Percentiles rank a stretch among this genome's conserved stretches.
phyloP scores from a whole-genome alignment of 768 basidiomycete species.

The Tylopilus cervinicoccineus region DNA sequence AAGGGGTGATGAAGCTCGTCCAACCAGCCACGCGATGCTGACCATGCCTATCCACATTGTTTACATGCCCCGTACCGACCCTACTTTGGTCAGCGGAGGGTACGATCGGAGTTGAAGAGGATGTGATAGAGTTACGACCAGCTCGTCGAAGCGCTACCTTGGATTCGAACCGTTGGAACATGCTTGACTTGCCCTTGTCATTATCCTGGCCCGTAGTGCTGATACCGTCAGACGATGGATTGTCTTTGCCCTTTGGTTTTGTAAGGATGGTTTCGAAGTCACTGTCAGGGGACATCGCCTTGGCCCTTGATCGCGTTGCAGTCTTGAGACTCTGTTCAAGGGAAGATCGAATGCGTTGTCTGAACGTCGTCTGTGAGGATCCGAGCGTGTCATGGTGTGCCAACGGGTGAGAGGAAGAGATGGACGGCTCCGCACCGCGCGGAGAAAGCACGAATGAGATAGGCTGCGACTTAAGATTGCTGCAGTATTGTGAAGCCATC shows the following conservation, averaged over 20 bases:
- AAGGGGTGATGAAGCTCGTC: slow-evolving; percentile 60
- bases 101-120: slow-evolving; percentile 38
- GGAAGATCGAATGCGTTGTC: slow-evolving; percentile 55
- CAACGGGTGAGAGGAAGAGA: slow-evolving; percentile 29
- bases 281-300: slow-evolving; percentile 37
- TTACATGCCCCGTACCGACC: slow-evolving; percentile 27
- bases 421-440: slow-evolving; percentile 36
- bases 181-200: slow-evolving; percentile 41
- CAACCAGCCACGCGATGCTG: slow-evolving; percentile 49
- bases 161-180: slow-evolving; percentile 47
- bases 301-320: slow-evolving; percentile 55
- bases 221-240: slow-evolving; percentile 29
- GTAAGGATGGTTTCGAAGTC: slow-evolving; percentile 39
- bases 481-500: slow-evolving; percentile 42
- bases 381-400: slow-evolving; percentile 33
- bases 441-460: slow-evolving; percentile 39
- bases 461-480: slow-evolving; percentile 31
- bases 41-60: slow-evolving; percentile 35
- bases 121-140: slow-evolving; percentile 38
- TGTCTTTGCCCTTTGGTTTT: slow-evolving; percentile 43
- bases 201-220: slow-evolving; percentile 29
- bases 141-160: slow-evolving; percentile 48
- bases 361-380: slow-evolving; percentile 50
- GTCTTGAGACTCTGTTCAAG: slow-evolving; percentile 64
- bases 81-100: slow-evolving; percentile 23